A percentile compares a stretch with the other conserved stretches of the same genome.
These are phyloP conservation scores for Podospora tetraspora DNA, from an alignment of 495 filamentous ascomycete genomes.

Conservation along the genomic window DNA sequence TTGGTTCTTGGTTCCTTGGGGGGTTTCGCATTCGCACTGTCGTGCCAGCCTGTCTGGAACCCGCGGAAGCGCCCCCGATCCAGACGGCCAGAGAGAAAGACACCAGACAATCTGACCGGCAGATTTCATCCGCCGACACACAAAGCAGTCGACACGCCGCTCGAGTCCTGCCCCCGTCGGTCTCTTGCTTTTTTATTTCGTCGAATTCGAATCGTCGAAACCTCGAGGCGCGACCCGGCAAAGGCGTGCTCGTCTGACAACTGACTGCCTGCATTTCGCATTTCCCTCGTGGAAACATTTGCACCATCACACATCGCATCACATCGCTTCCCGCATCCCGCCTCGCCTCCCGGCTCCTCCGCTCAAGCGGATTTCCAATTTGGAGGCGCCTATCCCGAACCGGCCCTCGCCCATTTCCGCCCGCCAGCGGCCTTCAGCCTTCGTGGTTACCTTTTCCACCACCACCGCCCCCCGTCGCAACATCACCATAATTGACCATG, in stretches of 20 bases:
- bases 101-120: not conserved
- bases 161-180: not conserved
- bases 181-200: not conserved
- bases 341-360: slow-evolving; percentile 10
- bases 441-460: slow-evolving; percentile 3
- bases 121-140: not conserved
- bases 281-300: not conserved
- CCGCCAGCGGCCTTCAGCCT: slow-evolving; percentile 6
- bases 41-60: slow-evolving; percentile 16
- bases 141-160: not conserved
- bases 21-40: slow-evolving; percentile 19
- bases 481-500: slow-evolving; percentile 38
- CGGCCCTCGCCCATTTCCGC: slow-evolving; percentile 18
- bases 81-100: slow-evolving; percentile 1
- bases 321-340: slow-evolving; percentile 10
- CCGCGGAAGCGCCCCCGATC: slow-evolving; percentile 10
- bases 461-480: not conserved
- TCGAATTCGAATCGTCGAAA: not conserved
- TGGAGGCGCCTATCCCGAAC: slow-evolving; percentile 14
- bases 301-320: not conserved
- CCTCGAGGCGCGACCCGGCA: not conserved
- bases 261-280: too few species aligned
- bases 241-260: too few species aligned
- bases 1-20: not conserved
- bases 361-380: slow-evolving; percentile 14